phyloP scores from a whole-genome alignment of 768 basidiomycete species.

The Collybiopsis luxurians region DNA sequence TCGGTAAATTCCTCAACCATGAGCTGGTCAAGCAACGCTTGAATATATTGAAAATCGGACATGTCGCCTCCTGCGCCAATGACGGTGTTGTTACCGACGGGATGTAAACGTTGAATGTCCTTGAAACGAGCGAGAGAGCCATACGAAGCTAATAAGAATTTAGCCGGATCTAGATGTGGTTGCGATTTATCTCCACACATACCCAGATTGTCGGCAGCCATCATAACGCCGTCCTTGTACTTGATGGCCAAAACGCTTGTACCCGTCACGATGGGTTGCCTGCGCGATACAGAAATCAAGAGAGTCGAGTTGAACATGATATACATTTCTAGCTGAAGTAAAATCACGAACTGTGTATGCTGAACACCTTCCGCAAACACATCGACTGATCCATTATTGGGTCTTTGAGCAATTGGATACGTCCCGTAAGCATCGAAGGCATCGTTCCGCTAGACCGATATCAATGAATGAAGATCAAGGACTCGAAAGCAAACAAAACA shows the following conservation, averaged over 20 bases:
- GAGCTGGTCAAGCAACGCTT: slow-evolving; percentile 73
- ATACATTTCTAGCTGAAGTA: too few species aligned
- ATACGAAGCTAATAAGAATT: slow-evolving; percentile 68
- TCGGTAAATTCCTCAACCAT: slow-evolving; percentile 76
- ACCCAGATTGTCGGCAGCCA: slow-evolving; percentile 98
- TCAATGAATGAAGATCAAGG: background rate
- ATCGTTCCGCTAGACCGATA: slow-evolving; percentile 59
- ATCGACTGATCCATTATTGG: slow-evolving; percentile 47
- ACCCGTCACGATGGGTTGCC: slow-evolving; percentile 94
- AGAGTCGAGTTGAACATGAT: too few species aligned
- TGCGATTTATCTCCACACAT: slow-evolving; percentile 16
- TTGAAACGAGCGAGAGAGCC: slow-evolving; percentile 97
- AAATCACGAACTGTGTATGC: slow-evolving; percentile 69
- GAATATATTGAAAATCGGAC: slow-evolving; percentile 95
- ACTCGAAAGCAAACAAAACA: slow-evolving; percentile 22
- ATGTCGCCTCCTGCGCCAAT: slow-evolving; percentile 95
- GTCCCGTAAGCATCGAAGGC: slow-evolving; percentile 73
- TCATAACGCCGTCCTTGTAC: slow-evolving; percentile 96
- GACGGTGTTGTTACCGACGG: slow-evolving; percentile 81
- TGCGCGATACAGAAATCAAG: too few species aligned
- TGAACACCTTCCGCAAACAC: slow-evolving; percentile 65
- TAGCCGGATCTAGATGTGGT: background rate
- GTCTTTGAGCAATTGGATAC: slow-evolving; percentile 67
- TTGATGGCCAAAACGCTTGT: slow-evolving; percentile 94
- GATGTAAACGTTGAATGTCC: slow-evolving; percentile 84